phyloP scores from a whole-genome alignment of 768 basidiomycete genomes.

The Trametes elegans region DNA sequence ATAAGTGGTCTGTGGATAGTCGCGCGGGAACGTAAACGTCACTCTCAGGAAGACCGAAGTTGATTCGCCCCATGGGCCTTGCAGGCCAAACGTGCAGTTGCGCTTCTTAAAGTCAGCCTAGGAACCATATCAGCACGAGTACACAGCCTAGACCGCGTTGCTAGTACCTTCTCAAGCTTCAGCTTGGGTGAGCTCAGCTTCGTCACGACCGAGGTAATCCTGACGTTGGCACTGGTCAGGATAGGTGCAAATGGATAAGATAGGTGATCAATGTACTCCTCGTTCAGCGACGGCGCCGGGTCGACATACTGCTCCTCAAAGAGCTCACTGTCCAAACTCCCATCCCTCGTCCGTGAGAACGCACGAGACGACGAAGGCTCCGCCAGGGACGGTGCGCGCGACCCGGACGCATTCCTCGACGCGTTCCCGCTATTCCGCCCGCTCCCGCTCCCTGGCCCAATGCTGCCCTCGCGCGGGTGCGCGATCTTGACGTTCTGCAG shows the following conservation, averaged over 20 bases:
- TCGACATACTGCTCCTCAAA: slow-evolving; percentile 38
- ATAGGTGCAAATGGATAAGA: not conserved
- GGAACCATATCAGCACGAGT: too few relatives aligned
- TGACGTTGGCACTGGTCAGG: slow-evolving; percentile 28
- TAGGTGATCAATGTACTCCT: slow-evolving; percentile 53
- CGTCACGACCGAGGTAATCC: slow-evolving; percentile 71
- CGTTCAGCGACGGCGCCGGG: slow-evolving; percentile 56
- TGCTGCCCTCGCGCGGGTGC: slow-evolving; percentile 51
- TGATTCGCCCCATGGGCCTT: slow-evolving; percentile 89
- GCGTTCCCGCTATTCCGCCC: slow-evolving; percentile 44
- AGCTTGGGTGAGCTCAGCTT: slow-evolving; percentile 67
- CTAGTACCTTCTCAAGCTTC: slow-evolving; percentile 76
- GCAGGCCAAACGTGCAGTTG: slow-evolving; percentile 80
- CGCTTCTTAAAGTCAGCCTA: slow-evolving; percentile 74
- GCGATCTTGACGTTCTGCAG: slow-evolving; percentile 71
- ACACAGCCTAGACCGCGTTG: too few relatives aligned
- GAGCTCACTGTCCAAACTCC: slow-evolving; percentile 44
- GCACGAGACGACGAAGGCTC: slow-evolving; percentile 19
- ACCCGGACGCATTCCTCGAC: slow-evolving; percentile 47
- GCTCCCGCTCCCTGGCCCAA: slow-evolving; percentile 52
- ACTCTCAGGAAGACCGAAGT: slow-evolving; percentile 84
- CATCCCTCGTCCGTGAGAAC: not conserved
- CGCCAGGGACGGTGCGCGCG: slow-evolving; percentile 34
- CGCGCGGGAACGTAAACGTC: slow-evolving; percentile 84
- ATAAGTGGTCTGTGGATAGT: slow-evolving; percentile 64